These are phyloP conservation scores for Lasiodiplodia hormozganensis DNA, from an alignment of 2,329 filamentous ascomycete species.

Conservation along the genomic window DNA sequence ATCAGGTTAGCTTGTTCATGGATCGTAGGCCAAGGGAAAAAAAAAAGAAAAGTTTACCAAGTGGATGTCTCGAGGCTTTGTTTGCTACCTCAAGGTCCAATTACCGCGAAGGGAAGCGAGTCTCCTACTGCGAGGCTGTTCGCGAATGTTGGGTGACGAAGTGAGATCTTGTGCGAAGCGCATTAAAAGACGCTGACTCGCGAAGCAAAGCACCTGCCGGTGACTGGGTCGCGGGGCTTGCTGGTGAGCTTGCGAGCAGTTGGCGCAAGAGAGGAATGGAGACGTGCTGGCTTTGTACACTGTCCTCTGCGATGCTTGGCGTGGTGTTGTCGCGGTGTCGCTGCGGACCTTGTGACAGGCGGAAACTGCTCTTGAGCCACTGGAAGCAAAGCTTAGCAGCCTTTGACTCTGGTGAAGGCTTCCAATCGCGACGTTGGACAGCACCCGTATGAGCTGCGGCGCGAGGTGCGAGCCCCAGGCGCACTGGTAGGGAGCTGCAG, in stretches of 20 bases:
- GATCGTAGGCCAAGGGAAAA: background rate
- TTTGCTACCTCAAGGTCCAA: background rate
- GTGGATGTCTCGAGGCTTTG: background rate
- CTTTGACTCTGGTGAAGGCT: background rate
- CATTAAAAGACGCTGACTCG: background rate
- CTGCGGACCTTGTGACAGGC: background rate
- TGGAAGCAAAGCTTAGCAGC: no score
- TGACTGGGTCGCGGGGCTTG: no score
- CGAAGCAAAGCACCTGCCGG: background rate
- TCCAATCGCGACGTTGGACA: background rate
- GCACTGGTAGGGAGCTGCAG: background rate
- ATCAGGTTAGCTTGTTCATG: slow-evolving; percentile 5
- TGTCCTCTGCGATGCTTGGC: background rate
- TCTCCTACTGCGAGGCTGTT: background rate
- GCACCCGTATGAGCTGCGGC: background rate
- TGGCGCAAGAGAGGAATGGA: no score
- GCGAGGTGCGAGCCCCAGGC: background rate
- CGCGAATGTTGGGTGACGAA: background rate
- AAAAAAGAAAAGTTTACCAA: background rate
- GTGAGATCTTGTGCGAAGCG: background rate
- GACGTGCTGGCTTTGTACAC: background rate
- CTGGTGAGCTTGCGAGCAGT: no score
- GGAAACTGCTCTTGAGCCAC: background rate
- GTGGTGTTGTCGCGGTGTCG: background rate
- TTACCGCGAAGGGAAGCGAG: no score